Base-by-base conservation (phyloP, 2,329 filamentous ascomycete genomes). In the Penicillium psychrosexuale region DNA sequence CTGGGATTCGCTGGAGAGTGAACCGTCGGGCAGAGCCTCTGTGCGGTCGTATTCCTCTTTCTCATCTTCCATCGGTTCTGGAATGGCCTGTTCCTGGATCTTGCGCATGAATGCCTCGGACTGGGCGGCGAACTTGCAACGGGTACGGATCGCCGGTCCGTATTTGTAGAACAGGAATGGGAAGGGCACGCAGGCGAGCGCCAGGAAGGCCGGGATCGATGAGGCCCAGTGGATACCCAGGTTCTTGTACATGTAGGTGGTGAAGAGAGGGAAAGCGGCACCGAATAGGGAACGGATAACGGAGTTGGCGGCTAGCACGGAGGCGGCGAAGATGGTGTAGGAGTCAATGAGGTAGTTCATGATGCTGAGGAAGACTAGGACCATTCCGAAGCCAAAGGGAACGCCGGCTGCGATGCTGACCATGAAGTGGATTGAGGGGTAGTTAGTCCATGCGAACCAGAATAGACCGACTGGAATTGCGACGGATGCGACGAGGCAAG, bases 91-190 rank as follows among this genome's bases (percentile, higher is more conserved):
- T 24, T 69, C 64, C 53, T 70, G 62, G 56, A 73, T 64, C 55
- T 68, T 71, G 52, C 68, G 69, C 64, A 73, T 69, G 58, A 74
- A 73, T 5, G 69, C 70, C 5, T 70, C 68, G 5, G 68, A 70
- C 51, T 69, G 61, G 31, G 67, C 63, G 30, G 63, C 60, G 50
- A 64, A 65, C 57, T 64, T 64, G 62, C 63, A 65, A 33, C 63
- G 59, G 13, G 42, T 51, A 43, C 63, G 62, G 42, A 65, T 64
- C 8, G 59, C 45, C 17, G 57, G 47, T 15, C 64, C 64, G 39
- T 66, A 66, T 51, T 66, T 65, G 55, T 66, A 66, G 59, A 66
- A 66, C 36, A 66, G 44, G 59, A 66, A 66, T 11, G 64, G 64
- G 59, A 66, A 66, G 1, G 64, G 64, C 36, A 66, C 52, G 31